These are phyloP conservation scores for Trametes cubensis DNA, from an alignment of 768 basidiomycete genomes.

Conservation along the genomic window DNA sequence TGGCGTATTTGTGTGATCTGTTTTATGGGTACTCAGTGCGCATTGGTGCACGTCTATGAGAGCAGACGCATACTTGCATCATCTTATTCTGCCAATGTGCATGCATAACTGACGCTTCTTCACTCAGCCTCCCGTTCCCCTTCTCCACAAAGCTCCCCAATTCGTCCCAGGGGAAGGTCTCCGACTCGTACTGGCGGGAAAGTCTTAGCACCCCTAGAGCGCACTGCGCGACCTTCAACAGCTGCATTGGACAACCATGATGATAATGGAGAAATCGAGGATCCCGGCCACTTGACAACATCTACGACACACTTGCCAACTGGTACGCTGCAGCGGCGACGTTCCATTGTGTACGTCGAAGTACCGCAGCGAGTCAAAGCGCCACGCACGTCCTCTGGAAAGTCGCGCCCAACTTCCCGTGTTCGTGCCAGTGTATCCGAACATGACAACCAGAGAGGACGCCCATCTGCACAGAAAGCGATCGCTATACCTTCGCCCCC, in stretches of 20 bases:
- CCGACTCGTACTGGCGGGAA: not conserved
- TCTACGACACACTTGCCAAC: no score
- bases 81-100: no score
- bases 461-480: not conserved
- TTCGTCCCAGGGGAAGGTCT: not conserved
- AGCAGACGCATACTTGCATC: no score
- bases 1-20: no score
- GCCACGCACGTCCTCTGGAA: no score
- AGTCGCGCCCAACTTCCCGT: no score
- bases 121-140: not conserved
- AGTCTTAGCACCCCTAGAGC: no score
- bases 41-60: no score
- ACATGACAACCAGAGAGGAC: not conserved
- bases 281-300: not conserved
- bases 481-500: not conserved
- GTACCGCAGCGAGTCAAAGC: not conserved
- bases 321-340: not conserved
- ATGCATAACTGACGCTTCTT: not conserved
- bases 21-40: no score
- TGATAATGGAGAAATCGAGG: no score
- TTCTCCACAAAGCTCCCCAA: not conserved
- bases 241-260: no score
- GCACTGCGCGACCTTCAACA: no score
- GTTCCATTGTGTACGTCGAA: not conserved
- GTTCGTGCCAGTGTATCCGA: not conserved